A percentile compares a stretch with the other conserved stretches of the same genome.
Conservation (phyloP, 2,329 filamentous ascomycete genomes). For the Fusarium paranaense region DNA sequence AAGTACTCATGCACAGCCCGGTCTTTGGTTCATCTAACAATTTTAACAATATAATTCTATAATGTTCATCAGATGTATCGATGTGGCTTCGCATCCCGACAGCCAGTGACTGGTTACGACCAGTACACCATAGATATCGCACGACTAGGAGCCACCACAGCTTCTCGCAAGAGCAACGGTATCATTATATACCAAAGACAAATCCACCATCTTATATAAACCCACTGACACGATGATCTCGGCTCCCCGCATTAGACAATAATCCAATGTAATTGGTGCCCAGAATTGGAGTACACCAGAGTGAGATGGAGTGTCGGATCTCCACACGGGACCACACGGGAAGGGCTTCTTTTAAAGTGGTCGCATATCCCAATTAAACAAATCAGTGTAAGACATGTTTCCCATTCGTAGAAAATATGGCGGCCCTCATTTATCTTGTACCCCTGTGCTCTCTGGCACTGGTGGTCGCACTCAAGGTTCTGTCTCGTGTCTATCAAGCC, state of each 20-base stretch:
- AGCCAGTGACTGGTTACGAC: neutral
- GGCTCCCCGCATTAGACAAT: neutral
- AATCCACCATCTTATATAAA: neutral
- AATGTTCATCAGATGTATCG: neutral
- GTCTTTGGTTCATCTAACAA: neutral
- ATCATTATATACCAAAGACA: neutral
- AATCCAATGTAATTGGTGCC: neutral
- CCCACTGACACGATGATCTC: neutral
- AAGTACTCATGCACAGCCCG: neutral
- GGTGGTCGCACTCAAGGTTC: neutral
- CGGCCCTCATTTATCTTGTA: neutral
- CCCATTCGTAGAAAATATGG: neutral
- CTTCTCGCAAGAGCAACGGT: neutral
- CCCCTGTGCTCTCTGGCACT: neutral
- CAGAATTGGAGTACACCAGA: neutral
- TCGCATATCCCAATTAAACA: neutral
- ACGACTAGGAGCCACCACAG: neutral
- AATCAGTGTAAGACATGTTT: neutral
- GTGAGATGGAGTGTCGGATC: neutral
- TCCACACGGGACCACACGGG: neutral
- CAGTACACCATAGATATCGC: neutral
- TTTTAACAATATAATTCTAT: neutral
- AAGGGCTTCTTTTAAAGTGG: neutral
- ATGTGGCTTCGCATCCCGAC: neutral
- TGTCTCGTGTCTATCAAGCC: neutral